Base-by-base conservation (phyloP, 768 basidiomycete genomes). In the Mycena floridula region DNA sequence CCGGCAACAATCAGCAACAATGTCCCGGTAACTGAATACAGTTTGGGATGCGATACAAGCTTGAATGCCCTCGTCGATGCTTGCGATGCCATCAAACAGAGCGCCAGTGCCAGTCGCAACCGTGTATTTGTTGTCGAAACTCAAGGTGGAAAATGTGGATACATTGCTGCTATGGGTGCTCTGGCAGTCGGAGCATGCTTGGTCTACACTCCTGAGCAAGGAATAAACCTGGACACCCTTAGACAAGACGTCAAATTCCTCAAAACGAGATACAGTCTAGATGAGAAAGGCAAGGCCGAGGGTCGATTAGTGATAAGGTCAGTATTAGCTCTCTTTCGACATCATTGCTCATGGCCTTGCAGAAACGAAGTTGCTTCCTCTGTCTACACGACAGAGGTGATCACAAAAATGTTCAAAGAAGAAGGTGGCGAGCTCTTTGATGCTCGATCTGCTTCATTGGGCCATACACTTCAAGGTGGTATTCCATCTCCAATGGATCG, bases 1-100 rank as follows among this genome's bases (percentile, higher is more conserved):
- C 96, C 96, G 2, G 96, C 95, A 28, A 96, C 93, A 40, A 86
- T 99, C 59, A 93, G 89, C 53, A 99, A 99, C 69, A 99, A 99
- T 54, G 96, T 99, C 11, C 96, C 96, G 3, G 63, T 97, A 72
- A 97, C 95, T 40, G 94, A 98, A 60, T 91, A 89, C 66, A 94
- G 90, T 61, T 67, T 99, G 48, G 96, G 96, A 37, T 87, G 84
- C 54, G 96, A 99, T 59, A 99, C 96, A n/a, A 89, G 88, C 62
- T 70, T 99, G 73, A 99, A 98, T 62, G 93, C 94, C 3, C 73
- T 99, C 24, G 93, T 98, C 43, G 90, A 94, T 49, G 96, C 96
- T 5, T 98, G 95, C 59, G 96, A 99, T 65, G 84, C 94, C 32
- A 97, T 99, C 68, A 96, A 94, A 69, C 96, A 99, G 73, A 94